phyloP scores from a whole-genome alignment of 1,139 yeast species.

The Entelexis paramagnoliae region DNA sequence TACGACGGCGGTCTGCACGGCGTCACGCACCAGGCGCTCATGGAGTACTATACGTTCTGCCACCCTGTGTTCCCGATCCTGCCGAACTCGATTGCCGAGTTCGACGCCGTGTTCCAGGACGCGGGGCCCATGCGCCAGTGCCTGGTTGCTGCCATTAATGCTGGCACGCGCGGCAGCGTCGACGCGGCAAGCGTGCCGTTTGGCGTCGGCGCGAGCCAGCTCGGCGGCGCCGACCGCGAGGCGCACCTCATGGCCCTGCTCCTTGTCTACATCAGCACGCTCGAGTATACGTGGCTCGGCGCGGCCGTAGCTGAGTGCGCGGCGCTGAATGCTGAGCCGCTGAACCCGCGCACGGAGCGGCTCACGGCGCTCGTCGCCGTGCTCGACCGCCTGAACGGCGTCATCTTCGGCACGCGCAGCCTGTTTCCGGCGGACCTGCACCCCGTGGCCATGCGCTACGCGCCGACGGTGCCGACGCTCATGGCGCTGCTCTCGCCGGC shows the following conservation, averaged over 20 bases:
- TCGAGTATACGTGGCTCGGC: conserved; percentile 33
- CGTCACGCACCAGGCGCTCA: conserved; percentile 25
- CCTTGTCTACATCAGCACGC: conserved; percentile 32
- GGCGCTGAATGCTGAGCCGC: conserved; percentile 1
- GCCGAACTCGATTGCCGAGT: conserved; percentile 30
- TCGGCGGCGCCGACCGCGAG: conserved; percentile 9
- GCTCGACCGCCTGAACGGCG: conserved; percentile 17
- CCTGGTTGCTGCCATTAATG: conserved; percentile 21
- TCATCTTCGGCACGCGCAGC: conserved; percentile 13
- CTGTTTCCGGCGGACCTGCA: conserved; percentile 12
- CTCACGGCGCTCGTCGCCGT: conserved; percentile 16
- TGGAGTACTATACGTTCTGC: conserved; percentile 33
- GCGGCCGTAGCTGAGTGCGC: conserved; percentile 30
- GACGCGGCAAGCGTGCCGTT: conserved; percentile 7
- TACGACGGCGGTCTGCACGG: conserved; percentile 14
- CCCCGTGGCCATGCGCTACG: conserved; percentile 4
- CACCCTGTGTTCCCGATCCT: conserved; percentile 37
- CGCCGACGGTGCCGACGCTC: conserved; percentile 6
- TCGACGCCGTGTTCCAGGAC: conserved; percentile 27
- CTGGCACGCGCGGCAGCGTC: neutral
- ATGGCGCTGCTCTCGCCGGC: neutral
- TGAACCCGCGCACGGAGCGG: conserved; percentile 4
- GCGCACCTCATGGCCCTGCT: conserved; percentile 30
- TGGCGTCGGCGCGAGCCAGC: conserved; percentile 3
- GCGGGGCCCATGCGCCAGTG: conserved; percentile 22